A percentile compares a stretch with the other conserved stretches of the same genome.
These are phyloP conservation scores for Pyrenopolyporus hunteri DNA, from an alignment of 495 filamentous ascomycete genomes.

Conservation along the genomic window DNA sequence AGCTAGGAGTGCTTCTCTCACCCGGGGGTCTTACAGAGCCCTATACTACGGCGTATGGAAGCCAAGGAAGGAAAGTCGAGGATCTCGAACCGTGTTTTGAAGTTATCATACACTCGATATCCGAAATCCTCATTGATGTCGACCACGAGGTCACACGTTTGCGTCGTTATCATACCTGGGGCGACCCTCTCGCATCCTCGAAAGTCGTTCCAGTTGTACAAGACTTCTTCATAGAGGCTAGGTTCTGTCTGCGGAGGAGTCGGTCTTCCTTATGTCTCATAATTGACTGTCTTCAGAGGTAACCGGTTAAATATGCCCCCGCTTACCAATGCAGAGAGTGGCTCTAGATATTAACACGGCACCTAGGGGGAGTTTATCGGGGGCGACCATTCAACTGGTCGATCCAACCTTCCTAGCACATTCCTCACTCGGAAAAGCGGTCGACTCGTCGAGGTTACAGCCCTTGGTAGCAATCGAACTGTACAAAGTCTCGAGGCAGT, in stretches of 20 bases:
- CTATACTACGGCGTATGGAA: not conserved
- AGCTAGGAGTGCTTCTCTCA: slow-evolving; percentile 3
- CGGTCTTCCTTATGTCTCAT: slow-evolving; percentile 28
- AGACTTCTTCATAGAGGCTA: slow-evolving; percentile 30
- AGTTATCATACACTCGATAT: slow-evolving; percentile 28
- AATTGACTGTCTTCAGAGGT: slow-evolving; percentile 34
- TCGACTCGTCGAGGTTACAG: slow-evolving; percentile 15
- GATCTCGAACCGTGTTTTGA: slow-evolving; percentile 27
- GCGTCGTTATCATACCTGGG: slow-evolving; percentile 20
- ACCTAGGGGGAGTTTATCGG: slow-evolving; percentile 15
- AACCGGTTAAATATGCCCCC: not conserved
- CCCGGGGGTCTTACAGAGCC: not conserved
- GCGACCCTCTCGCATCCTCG: slow-evolving; percentile 28
- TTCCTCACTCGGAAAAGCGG: not conserved
- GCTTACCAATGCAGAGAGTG: too few species aligned
- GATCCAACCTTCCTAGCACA: slow-evolving; percentile 8
- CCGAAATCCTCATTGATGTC: slow-evolving; percentile 28
- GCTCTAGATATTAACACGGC: not conserved
- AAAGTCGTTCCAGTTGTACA: slow-evolving; percentile 23
- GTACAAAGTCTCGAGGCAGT: slow-evolving; percentile 13
- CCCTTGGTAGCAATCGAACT: slow-evolving; percentile 24
- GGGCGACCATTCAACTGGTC: slow-evolving; percentile 24
- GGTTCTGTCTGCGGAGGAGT: slow-evolving; percentile 20
- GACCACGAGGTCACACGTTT: slow-evolving; percentile 24
- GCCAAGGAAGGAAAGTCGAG: not conserved